A percentile compares a stretch with the other conserved stretches of the same genome.
Evolutionary conservation across 2,329 filamentous ascomycete genomes (phyloP).

Genomic region (Sporothrix sp.): DNA sequence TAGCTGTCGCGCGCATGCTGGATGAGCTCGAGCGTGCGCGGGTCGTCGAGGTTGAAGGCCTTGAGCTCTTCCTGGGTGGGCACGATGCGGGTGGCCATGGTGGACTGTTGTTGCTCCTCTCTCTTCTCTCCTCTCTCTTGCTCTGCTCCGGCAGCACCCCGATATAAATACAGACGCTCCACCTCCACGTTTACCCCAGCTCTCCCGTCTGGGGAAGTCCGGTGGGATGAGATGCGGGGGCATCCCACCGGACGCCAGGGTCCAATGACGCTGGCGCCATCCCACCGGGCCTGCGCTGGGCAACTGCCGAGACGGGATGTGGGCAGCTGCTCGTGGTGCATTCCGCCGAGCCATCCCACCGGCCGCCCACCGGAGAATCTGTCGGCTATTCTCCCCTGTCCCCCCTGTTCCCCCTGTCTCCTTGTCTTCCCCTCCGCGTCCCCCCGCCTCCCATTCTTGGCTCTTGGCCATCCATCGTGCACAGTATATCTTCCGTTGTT

Average conservation of each 20-base stretch:
- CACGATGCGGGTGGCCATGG: neutral
- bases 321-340: too few species aligned
- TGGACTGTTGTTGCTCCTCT: neutral
- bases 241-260: neutral
- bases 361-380: too few species aligned
- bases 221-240: neutral
- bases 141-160: neutral
- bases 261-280: too few species aligned
- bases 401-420: neutral
- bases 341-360: too few species aligned
- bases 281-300: too few species aligned
- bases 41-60: conserved; percentile 5
- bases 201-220: neutral
- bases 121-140: too few species aligned
- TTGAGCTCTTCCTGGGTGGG: neutral
- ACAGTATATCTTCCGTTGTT: too few species aligned
- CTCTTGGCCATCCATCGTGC: too few species aligned
- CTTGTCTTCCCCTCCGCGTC: neutral
- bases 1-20: conserved; percentile 2
- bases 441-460: neutral
- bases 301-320: too few species aligned
- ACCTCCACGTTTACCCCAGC: neutral
- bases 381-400: neutral
- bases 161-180: neutral
- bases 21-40: conserved; percentile 2